Base-by-base conservation (phyloP, 1,139 yeast species). In the Ogataea hybrid region DNA sequence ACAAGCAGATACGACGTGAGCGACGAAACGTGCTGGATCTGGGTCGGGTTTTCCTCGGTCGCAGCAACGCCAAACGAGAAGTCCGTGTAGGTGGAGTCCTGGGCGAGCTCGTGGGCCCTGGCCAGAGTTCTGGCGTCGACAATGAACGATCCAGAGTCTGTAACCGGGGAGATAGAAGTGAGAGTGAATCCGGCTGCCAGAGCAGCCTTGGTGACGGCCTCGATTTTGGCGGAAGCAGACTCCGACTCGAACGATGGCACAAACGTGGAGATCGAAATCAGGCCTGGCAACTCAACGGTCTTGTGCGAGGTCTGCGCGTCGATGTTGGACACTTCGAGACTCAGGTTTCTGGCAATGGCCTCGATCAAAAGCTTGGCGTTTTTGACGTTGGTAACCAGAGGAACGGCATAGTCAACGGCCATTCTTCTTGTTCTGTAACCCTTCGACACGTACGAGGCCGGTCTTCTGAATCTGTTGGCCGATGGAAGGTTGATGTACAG, bases 351-450 rank as follows among this genome's bases (percentile, higher is more conserved):
- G 17, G 95, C 77, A 56, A 94, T 69, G 14, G 98, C 98, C 70
- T 92, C 97, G 55, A 92, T 84, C 68, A 94, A 76, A 56, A 94
- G 75, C 70, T 94, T 94, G 51, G 99, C 99, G 73, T 92, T 83
- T 71, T 94, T 94, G 56, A 92, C 98, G 63, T 94, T 94, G 54
- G 99, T 92, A 40, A 94, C 96, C 66, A 94, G 77, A 41, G 99
- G 99, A 63, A 94, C 87, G 41, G 97, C 90, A 65, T 87, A 94
- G 68, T 94, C 99, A 54, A 94, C 97, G 55, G 99, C 98, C 97
- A 94, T 86, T 76, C 99, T 94, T 77, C 99, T 95, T 42, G 97
- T 87, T 69, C 81, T 84, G 76, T 94, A 94, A 66, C 98, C 99
- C 73, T 87, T 89, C 28, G 96, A 87, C 78, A 92, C 89, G 70